A percentile compares a stretch with the other conserved stretches of the same genome.
These are phyloP conservation scores for Chenopodium album DNA, from an alignment of 148 eudicot species.

Conservation along the genomic window DNA sequence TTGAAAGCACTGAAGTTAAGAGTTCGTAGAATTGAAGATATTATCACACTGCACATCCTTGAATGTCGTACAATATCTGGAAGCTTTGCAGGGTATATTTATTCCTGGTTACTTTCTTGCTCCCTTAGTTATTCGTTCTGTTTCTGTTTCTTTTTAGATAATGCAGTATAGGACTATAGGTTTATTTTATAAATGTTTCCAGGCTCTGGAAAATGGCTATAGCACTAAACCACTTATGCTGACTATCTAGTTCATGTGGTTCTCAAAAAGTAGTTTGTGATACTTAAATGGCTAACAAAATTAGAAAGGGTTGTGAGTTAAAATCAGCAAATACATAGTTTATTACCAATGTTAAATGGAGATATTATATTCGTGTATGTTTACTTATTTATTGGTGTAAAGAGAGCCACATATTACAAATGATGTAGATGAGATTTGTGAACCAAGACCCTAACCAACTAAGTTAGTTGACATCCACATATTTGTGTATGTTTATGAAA, in stretches of 20 bases:
- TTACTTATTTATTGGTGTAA: too few species aligned
- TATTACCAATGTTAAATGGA: not conserved
- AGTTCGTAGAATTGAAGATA: conserved; percentile 15
- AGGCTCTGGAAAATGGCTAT: not conserved
- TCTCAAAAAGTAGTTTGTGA: not conserved
- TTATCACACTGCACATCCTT: conserved; percentile 7
- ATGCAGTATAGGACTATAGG: not conserved
- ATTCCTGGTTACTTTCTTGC: not conserved
- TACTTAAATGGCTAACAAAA: not conserved
- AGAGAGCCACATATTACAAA: too few species aligned
- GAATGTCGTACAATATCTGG: conserved; percentile 15
- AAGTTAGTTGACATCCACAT: too few species aligned
- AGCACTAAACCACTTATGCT: not conserved
- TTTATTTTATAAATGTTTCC: not conserved
- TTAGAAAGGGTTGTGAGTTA: not conserved
- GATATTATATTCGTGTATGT: not conserved
- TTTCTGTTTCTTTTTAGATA: not conserved
- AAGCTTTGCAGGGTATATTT: conserved; percentile 21
- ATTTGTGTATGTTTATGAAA: too few species aligned
- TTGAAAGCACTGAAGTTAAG: conserved; percentile 10
- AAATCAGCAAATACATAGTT: not conserved
- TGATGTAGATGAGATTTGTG: too few species aligned
- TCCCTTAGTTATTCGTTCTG: not conserved
- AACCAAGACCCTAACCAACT: too few species aligned
- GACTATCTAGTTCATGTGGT: not conserved